A percentile compares a stretch with the other conserved stretches of the same genome.
Evolutionary conservation across 2,329 filamentous ascomycete species (phyloP).

Genomic region (Zalaria sp.): DNA sequence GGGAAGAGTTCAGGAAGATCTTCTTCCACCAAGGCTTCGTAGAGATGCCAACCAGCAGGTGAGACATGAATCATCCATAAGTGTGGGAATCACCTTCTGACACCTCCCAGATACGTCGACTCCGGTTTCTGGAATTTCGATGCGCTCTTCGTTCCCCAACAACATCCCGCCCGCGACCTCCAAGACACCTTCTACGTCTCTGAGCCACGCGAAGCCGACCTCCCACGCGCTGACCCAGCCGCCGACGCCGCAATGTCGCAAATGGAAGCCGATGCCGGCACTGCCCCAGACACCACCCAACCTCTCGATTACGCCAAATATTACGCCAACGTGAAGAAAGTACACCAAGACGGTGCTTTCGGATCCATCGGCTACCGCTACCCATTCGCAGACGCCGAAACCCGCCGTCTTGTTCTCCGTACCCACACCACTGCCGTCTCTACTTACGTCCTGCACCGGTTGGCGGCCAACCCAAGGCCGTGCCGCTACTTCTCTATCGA

Average conservation of each 20-base stretch:
- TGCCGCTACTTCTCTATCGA: constrained; percentile 99
- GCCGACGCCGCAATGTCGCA: constrained; percentile 32
- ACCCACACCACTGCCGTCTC: constrained; percentile 94
- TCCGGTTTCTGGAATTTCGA: constrained; percentile 99
- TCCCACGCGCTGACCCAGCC: constrained; percentile 41
- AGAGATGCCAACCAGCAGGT: constrained; percentile 88
- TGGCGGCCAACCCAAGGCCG: constrained; percentile 69
- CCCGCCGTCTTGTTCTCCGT: constrained; percentile 72
- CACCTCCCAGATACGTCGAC: constrained; percentile 57
- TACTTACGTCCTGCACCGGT: constrained; percentile 77
- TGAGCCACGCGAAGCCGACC: constrained; percentile 65
- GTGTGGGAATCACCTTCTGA: constrained; percentile 5
- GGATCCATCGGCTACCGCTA: constrained; percentile 95
- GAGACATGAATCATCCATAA: constrained; percentile 7
- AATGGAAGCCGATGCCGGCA: constrained; percentile 31
- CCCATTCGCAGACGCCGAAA: constrained; percentile 80
- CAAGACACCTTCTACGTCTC: constrained; percentile 99
- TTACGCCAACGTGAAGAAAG: constrained; percentile 73
- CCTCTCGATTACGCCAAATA: constrained; percentile 63
- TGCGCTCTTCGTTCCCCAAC: constrained; percentile 88
- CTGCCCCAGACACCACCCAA: constrained; percentile 12
- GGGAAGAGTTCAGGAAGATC: constrained; percentile 89
- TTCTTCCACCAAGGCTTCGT: constrained; percentile 99
- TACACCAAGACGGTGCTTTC: constrained; percentile 84
- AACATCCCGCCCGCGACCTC: constrained; percentile 91